Evolutionary conservation across 2,329 filamentous ascomycete species (phyloP).

Genomic region (Microcera coccophila): DNA sequence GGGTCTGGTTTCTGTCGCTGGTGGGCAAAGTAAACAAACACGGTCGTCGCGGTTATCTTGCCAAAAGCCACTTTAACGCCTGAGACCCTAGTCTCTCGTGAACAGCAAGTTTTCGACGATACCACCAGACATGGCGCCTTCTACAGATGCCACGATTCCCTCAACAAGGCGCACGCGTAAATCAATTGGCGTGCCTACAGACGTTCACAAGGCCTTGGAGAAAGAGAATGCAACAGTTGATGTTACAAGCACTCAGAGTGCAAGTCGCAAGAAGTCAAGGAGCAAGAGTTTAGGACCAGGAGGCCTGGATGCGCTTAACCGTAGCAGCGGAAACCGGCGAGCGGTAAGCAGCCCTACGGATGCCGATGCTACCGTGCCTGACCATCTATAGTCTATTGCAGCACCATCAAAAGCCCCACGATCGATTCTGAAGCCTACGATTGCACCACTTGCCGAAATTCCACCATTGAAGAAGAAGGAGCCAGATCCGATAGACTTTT

Average conservation of each 20-base stretch:
- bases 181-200: constrained; percentile 62
- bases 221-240: constrained; percentile 78
- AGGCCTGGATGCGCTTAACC: constrained; percentile 76
- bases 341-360: constrained; percentile 55
- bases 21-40: constrained; percentile 39
- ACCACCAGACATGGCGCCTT: constrained; percentile 31
- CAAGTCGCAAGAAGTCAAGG: constrained; percentile 65
- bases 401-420: constrained; percentile 49
- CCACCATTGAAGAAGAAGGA: constrained; percentile 55
- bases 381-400: constrained; percentile 49
- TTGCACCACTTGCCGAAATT: constrained; percentile 63
- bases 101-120: constrained; percentile 7
- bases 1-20: constrained; percentile 23
- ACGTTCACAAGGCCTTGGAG: constrained; percentile 52
- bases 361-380: constrained; percentile 13
- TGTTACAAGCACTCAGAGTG: constrained; percentile 50
- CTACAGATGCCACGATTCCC: constrained; percentile 47
- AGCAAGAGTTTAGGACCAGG: constrained; percentile 97
- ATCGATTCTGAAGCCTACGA: constrained; percentile 79
- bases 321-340: constrained; percentile 70
- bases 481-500: constrained; percentile 17
- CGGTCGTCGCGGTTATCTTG: constrained; percentile 28
- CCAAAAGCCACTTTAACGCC: constrained; percentile 25
- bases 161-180: constrained; percentile 60
- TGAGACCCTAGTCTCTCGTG: not conserved